Evolutionary conservation across 352 stramenopile genomes (phyloP).

Genomic region (Phytopythium chamaehyphon): DNA sequence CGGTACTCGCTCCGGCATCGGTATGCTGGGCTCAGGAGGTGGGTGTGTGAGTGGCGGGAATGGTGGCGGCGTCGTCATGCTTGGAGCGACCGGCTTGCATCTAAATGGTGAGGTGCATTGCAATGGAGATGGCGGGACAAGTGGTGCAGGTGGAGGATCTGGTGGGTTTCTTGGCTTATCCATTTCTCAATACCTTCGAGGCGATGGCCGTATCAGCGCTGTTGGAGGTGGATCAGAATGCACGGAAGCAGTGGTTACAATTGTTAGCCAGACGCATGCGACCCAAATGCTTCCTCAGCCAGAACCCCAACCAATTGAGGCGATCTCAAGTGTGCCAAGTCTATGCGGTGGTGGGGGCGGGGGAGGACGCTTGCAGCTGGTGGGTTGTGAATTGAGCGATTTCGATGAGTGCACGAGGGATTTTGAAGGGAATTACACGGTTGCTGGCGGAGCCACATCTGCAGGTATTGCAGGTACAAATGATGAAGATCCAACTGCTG

Average conservation of each 20-base stretch:
- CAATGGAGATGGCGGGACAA: slow-evolving; percentile 53
- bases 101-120: slow-evolving; percentile 70
- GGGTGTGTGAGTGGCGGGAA: slow-evolving; percentile 63
- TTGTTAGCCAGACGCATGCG: slow-evolving; percentile 16
- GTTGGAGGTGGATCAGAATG: slow-evolving; percentile 66
- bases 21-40: slow-evolving; percentile 68
- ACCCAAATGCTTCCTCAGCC: slow-evolving; percentile 2
- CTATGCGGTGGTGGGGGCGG: slow-evolving; percentile 71
- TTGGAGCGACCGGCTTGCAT: slow-evolving; percentile 53
- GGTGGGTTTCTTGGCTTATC: slow-evolving; percentile 67
- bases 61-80: slow-evolving; percentile 62
- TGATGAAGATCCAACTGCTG: slow-evolving; percentile 8
- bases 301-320: not conserved
- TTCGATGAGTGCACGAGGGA: slow-evolving; percentile 60
- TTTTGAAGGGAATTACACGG: slow-evolving; percentile 80
- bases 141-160: slow-evolving; percentile 62
- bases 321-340: slow-evolving; percentile 17
- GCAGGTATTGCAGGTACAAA: slow-evolving; percentile 9
- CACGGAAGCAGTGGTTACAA: slow-evolving; percentile 22
- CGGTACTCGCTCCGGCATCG: slow-evolving; percentile 54
- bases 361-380: slow-evolving; percentile 66
- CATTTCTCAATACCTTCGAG: slow-evolving; percentile 50
- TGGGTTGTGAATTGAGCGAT: slow-evolving; percentile 56
- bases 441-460: slow-evolving; percentile 50
- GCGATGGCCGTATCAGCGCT: slow-evolving; percentile 60